Conservation (phyloP, 73 alveolate genomes). For the Paramecium pentaurelia region DNA sequence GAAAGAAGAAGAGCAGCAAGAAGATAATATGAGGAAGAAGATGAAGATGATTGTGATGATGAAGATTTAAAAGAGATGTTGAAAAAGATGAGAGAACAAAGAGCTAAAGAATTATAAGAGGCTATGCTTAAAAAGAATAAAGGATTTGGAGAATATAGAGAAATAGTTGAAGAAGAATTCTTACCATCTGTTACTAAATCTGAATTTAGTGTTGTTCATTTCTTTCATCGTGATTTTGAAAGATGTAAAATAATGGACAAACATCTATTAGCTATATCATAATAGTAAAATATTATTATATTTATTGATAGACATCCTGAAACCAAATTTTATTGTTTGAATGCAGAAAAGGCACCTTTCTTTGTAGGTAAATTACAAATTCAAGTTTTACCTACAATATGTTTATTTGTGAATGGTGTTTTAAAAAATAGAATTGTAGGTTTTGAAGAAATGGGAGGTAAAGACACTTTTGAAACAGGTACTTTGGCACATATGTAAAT, state of each 20-base stretch:
- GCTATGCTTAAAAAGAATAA: constrained; percentile 73
- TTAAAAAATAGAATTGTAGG: constrained; percentile 92
- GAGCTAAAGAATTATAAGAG: constrained; percentile 73
- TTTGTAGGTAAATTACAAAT: constrained; percentile 85
- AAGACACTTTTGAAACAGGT: constrained; percentile 87
- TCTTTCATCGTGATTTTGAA: constrained; percentile 96
- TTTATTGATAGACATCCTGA: constrained; percentile 74
- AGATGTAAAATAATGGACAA: constrained; percentile 96
- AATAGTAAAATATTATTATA: background rate
- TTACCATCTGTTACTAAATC: constrained; percentile 85
- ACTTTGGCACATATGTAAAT: constrained; percentile 63
- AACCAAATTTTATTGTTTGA: constrained; percentile 81
- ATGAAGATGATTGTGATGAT: constrained; percentile 87
- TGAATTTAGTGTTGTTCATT: constrained; percentile 89
- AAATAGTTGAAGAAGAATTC: constrained; percentile 94
- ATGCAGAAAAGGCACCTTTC: constrained; percentile 97
- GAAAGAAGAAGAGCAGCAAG: constrained; percentile 48
- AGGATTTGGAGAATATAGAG: constrained; percentile 94
- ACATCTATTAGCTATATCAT: constrained; percentile 87
- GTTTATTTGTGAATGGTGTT: constrained; percentile 89
- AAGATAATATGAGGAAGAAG: constrained; percentile 45
- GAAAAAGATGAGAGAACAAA: constrained; percentile 77
- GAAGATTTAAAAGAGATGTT: constrained; percentile 88
- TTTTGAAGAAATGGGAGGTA: constrained; percentile 90
- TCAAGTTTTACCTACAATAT: constrained; percentile 92